Percentiles rank a stretch among this genome's conserved stretches.
Evolutionary conservation across 2,329 filamentous ascomycete genomes (phyloP).

Genomic region (Calonectria crousiana): DNA sequence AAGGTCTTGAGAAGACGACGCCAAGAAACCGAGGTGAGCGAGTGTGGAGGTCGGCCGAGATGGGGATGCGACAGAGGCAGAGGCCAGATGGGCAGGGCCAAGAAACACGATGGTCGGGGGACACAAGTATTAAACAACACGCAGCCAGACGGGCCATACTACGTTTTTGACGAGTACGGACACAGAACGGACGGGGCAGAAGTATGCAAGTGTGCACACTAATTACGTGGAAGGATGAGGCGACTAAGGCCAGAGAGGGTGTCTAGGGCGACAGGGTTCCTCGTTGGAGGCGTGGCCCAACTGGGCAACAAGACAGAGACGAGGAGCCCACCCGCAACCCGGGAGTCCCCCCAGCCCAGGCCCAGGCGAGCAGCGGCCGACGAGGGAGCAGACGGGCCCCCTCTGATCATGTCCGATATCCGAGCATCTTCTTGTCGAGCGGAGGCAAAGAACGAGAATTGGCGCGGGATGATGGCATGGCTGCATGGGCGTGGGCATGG

Average conservation of each 20-base stretch:
- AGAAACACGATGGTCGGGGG: constrained; percentile 1
- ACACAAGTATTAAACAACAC: constrained; percentile 11
- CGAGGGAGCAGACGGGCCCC: neutral
- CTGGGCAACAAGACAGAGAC: constrained; percentile 7
- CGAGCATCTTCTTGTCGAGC: constrained; percentile 7
- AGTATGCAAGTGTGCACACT: constrained; percentile 10
- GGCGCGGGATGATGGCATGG: constrained; percentile 20
- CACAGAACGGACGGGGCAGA: constrained; percentile 13
- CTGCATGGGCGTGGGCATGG: neutral
- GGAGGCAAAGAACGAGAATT: constrained; percentile 15
- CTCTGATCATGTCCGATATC: constrained; percentile 17
- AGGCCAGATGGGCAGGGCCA: constrained; percentile 2
- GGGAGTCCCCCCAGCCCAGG: constrained; percentile 8
- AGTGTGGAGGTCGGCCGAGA: constrained; percentile 18
- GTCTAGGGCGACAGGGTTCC: constrained; percentile 17
- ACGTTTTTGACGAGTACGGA: constrained; percentile 8
- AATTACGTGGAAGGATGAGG: constrained; percentile 21
- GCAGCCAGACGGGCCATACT: constrained; percentile 9
- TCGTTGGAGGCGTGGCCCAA: constrained; percentile 23
- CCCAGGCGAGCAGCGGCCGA: neutral
- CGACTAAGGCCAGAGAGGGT: constrained; percentile 18
- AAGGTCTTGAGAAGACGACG: constrained; percentile 17
- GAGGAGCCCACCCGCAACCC: constrained; percentile 14
- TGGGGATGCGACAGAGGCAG: neutral
- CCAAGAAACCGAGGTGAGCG: constrained; percentile 21